Evolutionary conservation across 148 eudicot genomes (phyloP).

Genomic region (Amaranthus palmeri): DNA sequence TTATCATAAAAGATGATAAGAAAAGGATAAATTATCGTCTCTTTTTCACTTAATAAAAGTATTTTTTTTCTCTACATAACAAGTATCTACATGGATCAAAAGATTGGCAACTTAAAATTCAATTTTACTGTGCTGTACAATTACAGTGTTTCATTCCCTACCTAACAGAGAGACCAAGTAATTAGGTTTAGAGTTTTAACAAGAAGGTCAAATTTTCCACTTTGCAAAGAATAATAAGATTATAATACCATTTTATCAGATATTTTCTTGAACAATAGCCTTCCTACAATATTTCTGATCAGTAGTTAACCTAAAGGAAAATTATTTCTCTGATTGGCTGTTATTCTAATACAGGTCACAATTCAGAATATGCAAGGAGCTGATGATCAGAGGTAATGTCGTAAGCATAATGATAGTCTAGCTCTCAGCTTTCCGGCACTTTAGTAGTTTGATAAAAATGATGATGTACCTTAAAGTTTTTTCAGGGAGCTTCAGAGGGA

Average conservation of each 20-base stretch:
- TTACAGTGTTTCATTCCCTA: not conserved
- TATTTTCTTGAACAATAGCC: not conserved
- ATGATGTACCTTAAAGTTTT: conserved; percentile 13
- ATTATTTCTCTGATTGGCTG: conserved; percentile 13
- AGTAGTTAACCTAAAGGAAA: not conserved
- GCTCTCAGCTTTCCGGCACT: not conserved
- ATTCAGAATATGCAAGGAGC: conserved; percentile 60
- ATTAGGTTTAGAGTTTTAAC: not conserved
- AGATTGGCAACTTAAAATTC: no score
- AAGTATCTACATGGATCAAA: not conserved
- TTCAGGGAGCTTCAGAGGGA: conserved; percentile 34
- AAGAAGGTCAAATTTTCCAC: not conserved
- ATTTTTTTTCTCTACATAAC: not conserved
- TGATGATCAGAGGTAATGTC: conserved; percentile 53
- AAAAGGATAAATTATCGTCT: not conserved
- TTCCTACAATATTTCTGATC: no score
- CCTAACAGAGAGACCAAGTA: not conserved
- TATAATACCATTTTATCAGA: not conserved
- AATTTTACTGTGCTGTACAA: no score
- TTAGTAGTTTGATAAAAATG: not conserved
- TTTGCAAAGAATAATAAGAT: not conserved
- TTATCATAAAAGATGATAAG: not conserved
- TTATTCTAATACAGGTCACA: conserved; percentile 51
- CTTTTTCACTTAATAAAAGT: not conserved
- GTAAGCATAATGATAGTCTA: not conserved